Percentiles rank a stretch among this genome's conserved stretches.
phyloP scores from a whole-genome alignment of 768 basidiomycete species.

The Clitopilus hobsonii region DNA sequence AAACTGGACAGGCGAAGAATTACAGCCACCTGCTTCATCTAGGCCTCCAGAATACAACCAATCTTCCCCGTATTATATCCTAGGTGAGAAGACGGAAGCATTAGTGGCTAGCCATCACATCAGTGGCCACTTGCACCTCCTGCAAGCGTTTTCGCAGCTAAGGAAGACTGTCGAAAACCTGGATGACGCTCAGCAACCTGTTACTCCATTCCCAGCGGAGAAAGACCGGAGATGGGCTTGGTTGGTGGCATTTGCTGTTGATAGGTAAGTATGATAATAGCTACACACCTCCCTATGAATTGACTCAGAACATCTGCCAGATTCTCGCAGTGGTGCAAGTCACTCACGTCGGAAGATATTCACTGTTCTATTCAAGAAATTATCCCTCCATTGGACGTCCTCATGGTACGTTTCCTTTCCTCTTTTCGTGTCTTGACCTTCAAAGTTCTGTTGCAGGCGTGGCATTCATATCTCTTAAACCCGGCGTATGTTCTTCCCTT shows the following conservation, averaged over 20 bases:
- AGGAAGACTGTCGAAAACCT: neutral
- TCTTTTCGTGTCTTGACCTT: neutral
- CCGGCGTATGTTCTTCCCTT: neutral
- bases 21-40: neutral
- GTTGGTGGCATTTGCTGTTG: neutral
- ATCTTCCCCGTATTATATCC: neutral
- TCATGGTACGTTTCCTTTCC: neutral
- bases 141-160: neutral
- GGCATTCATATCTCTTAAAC: neutral
- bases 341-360: neutral
- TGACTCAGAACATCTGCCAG: neutral
- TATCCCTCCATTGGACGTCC: neutral
- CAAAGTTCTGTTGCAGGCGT: neutral
- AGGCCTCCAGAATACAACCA: neutral
- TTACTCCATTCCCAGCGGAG: neutral
- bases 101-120: neutral
- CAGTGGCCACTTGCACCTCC: neutral
- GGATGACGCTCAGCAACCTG: neutral
- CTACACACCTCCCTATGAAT: neutral
- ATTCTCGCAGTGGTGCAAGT: neutral
- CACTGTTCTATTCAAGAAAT: neutral
- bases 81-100: neutral
- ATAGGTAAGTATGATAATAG: neutral
- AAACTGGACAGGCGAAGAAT: neutral
- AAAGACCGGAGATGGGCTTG: slow-evolving; percentile 1